Evolutionary conservation across 768 basidiomycete genomes (phyloP).

Genomic region (Rhodotorula sphaerocarpa): DNA sequence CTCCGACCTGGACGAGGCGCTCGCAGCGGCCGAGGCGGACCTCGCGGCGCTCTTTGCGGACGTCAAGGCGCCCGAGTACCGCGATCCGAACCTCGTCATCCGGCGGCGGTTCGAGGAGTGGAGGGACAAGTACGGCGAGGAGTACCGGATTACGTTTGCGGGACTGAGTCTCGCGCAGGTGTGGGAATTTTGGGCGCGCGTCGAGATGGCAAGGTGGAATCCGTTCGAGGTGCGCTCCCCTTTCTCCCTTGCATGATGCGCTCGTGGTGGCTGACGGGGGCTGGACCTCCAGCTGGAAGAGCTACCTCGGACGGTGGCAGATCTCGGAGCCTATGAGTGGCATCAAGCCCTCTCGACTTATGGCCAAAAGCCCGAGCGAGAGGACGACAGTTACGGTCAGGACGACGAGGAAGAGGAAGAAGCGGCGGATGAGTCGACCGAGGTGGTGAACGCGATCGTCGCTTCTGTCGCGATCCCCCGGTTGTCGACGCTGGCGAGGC

Average conservation of each 20-base stretch:
- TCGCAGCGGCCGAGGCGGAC: not conserved
- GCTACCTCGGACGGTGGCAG: conserved; percentile 18
- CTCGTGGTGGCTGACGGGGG: not conserved
- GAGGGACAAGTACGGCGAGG: conserved; percentile 44
- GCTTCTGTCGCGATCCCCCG: conserved; percentile 44
- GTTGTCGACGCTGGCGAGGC: conserved; percentile 39
- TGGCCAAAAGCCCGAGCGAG: conserved; percentile 42
- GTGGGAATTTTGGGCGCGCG: conserved; percentile 49
- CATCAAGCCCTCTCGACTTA: conserved; percentile 14
- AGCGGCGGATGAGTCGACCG: conserved; percentile 43
- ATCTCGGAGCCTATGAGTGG: conserved; percentile 40
- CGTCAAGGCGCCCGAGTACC: conserved; percentile 37
- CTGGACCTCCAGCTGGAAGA: conserved; percentile 38
- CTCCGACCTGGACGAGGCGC: conserved; percentile 26
- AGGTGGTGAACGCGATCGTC: conserved; percentile 44
- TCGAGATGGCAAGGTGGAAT: conserved; percentile 48
- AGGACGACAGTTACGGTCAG: conserved; percentile 19
- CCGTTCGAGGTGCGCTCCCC: conserved; percentile 44
- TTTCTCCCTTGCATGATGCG: not conserved
- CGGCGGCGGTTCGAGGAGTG: conserved; percentile 45
- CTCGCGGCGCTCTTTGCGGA: conserved; percentile 35
- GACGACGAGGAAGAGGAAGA: conserved; percentile 25
- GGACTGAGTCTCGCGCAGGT: conserved; percentile 46
- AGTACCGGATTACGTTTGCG: conserved; percentile 47
- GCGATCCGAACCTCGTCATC: conserved; percentile 36